Evolutionary conservation across 805 yeast species (phyloP), one percentile per base, ranked within the genome.

Genomic region (Debaryomyces castellii): DNA sequence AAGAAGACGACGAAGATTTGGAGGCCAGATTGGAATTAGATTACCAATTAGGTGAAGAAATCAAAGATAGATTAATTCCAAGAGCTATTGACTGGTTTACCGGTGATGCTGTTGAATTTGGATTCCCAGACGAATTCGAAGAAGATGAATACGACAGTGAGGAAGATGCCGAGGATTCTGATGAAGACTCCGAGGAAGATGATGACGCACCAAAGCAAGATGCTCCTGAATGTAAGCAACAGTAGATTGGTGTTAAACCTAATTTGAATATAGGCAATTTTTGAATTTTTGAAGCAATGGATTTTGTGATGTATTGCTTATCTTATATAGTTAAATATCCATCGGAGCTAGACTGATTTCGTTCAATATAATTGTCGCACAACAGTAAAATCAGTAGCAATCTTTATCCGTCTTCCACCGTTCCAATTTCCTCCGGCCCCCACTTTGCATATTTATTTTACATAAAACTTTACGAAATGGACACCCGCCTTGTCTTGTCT

Each of bases 51-150:
- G 99, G 98, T 51, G 99, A 94, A 70, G 91, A 91, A 60, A 81
- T 94, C 65, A 94, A 94, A 75, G 98, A 94, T 67, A 87, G 94
- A 67, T 79, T 94, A 63, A 85, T 94, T 51, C 97, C 98, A 51
- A 83, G 97, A 63, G 98, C 98, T 43, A 80, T 94, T 59, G 98
- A 92, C 66, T 94, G 99, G 98, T 94, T 90, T 67, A 92, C 99
- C 8, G 99, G 99, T 40, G 89, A 89, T 53, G 99, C 99, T 20
- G 78, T 92, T 48, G 96, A 87, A 46, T 87, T 80, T 62, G 76
- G 66, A 40, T 74, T 70, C 50, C 78, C 78, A 27, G 88, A 77
- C 14, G 84, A 71, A 34, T 80, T 74, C 18, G 81, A 79, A 11
- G 89, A 79, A 14, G 81, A 73, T 17, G 85, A 76, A 2, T 85